Percentiles rank a stretch among this genome's conserved stretches.
These are phyloP conservation scores for Hymenoscyphus salicellus DNA, from an alignment of 2,329 filamentous ascomycete species.

Conservation along the genomic window DNA sequence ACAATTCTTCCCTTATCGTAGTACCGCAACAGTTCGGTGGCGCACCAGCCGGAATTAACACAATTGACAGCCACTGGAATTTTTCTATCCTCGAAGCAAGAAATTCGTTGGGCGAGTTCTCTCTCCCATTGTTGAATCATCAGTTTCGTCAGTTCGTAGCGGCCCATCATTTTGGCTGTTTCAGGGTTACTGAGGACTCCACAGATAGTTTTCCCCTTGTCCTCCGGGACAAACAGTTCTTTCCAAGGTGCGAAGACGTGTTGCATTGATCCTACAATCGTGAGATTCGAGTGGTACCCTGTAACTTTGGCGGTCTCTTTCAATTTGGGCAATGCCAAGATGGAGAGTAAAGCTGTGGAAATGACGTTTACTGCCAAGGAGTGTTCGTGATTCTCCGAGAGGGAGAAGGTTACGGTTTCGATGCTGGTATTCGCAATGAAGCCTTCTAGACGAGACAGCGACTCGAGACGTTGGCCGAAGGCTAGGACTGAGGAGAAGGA, in stretches of 20 bases:
- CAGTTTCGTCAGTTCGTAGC: too few relatives aligned
- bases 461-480: too few relatives aligned
- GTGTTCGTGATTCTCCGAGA: constrained; percentile 22
- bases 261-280: too few relatives aligned
- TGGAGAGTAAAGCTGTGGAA: constrained; percentile 31
- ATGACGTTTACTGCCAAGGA: constrained; percentile 33
- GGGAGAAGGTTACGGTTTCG: not conserved
- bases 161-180: too few relatives aligned
- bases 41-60: constrained; percentile 40
- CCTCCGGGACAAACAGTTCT: too few relatives aligned
- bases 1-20: constrained; percentile 14
- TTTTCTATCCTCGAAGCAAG: not conserved
- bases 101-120: too few relatives aligned
- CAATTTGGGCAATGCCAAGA: constrained; percentile 30
- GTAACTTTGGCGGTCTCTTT: constrained; percentile 17
- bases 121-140: too few relatives aligned
- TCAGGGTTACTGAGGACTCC: too few relatives aligned
- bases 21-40: constrained; percentile 46
- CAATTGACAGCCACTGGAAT: constrained; percentile 22
- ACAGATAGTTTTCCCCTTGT: too few relatives aligned
- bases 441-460: constrained; percentile 40
- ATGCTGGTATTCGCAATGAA: constrained; percentile 40
- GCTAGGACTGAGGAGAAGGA: too few relatives aligned
- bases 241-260: too few relatives aligned
- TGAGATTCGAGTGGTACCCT: too few relatives aligned